Percentiles rank a stretch among this genome's conserved stretches.
These are phyloP conservation scores for Pseudogymnoascus destructans DNA, from an alignment of 2,329 filamentous ascomycete genomes.

Conservation along the genomic window DNA sequence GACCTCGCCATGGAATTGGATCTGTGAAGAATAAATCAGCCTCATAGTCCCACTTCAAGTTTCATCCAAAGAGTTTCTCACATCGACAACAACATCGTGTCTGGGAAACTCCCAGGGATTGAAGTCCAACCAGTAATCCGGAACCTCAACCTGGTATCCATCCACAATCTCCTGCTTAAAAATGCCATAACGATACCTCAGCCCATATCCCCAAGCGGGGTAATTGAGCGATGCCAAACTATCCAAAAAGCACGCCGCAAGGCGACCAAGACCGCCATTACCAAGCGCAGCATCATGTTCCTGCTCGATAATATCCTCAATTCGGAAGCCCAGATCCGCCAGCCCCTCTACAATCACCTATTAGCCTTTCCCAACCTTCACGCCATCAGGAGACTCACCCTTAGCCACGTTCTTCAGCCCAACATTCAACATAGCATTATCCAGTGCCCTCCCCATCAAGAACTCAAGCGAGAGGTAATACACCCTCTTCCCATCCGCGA, in stretches of 20 bases:
- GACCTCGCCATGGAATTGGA: constrained; percentile 89
- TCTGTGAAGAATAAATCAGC: constrained; percentile 26
- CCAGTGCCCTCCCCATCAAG: constrained; percentile 87
- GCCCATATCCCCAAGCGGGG: constrained; percentile 92
- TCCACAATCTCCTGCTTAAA: constrained; percentile 99
- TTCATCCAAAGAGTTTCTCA: constrained; percentile 28
- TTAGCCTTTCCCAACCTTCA: background rate
- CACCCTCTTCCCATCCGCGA: constrained; percentile 78
- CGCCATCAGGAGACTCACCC: constrained; percentile 37
- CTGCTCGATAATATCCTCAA: constrained; percentile 89
- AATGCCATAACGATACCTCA: constrained; percentile 92
- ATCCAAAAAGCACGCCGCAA: constrained; percentile 94
- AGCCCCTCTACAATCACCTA: constrained; percentile 52
- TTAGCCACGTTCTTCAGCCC: constrained; percentile 74
- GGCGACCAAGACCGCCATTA: constrained; percentile 86
- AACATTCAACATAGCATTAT: constrained; percentile 98
- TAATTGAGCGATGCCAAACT: constrained; percentile 90
- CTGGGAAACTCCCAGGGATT: constrained; percentile 98
- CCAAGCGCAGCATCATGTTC: constrained; percentile 94
- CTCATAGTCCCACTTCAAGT: constrained; percentile 22
- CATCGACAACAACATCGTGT: constrained; percentile 86
- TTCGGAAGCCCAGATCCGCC: constrained; percentile 80
- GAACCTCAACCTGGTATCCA: constrained; percentile 94
- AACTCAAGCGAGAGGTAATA: constrained; percentile 98
- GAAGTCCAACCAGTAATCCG: constrained; percentile 98